Evolutionary conservation across 225 moss, liverwort and hornwort genomes (phyloP), one percentile per base, ranked within the genome.

Genomic region (Rhytidiadelphus loreus): DNA sequence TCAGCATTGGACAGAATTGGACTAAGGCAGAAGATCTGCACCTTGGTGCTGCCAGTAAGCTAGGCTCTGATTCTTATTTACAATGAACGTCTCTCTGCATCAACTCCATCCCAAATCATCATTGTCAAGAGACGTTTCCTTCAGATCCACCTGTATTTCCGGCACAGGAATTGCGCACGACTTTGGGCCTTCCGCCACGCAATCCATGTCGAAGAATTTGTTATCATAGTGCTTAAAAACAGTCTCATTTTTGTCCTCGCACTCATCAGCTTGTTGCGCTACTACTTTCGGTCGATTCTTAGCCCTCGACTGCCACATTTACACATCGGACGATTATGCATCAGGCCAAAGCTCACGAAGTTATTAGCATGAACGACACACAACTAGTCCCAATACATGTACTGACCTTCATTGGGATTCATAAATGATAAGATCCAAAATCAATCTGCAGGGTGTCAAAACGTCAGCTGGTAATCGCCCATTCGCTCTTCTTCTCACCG

Each of bases 171-270:
- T 75, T 17, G 82, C 22, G 68, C 71, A 57, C 77, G 75, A 81
- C 30, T 85, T 89, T 12, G 81, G 66, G 83, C 11, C 77, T 59
- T 88, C 92, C n/a, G 56, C 83, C 77, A 71, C 53, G 39, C 62
- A 77, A 87, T 91, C 89, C 88, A 87, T 83, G 88, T 92, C 92
- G 35, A 90, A 91, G 79, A 91, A 91, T 78, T 92, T 87, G 55
- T 92, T 89, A 59, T 92, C 87, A 68, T 89, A 89, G 74, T 80
- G 88, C 83, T 92, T 92, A 28, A 89, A 91, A 66, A 83, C 78
- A 44, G 70, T 44, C 81, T 83, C 87, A 53, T 66, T 85, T 60
- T 77, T 83, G 85, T 82, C 89, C 63, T 92, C 82, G 58, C 71
- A 74, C 53, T 91, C 89, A 9, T 79, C 87, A 66, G 33, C 84